Percentiles rank a stretch among this genome's conserved stretches.
These are phyloP conservation scores for Brassica balearica DNA, from an alignment of 441 rosid genomes.

Conservation along the genomic window DNA sequence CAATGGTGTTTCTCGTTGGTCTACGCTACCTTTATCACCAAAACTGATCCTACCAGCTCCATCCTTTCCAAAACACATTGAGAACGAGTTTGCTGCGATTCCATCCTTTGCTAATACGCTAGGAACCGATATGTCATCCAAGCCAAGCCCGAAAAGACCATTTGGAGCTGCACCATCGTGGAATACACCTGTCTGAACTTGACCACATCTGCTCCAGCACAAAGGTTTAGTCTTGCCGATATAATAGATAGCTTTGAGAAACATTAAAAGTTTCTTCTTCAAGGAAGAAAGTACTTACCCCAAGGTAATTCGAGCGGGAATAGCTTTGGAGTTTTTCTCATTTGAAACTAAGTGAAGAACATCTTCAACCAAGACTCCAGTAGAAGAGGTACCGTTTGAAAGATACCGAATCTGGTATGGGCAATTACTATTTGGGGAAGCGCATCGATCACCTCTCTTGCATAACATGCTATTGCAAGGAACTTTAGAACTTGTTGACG, in stretches of 20 bases:
- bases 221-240: not conserved
- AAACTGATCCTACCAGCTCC: conserved; percentile 92
- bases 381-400: conserved; percentile 75
- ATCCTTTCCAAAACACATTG: conserved; percentile 87
- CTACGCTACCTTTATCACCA: conserved; percentile 84
- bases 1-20: conserved; percentile 83
- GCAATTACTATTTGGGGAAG: conserved; percentile 64
- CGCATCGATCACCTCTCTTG: conserved; percentile 49
- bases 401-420: conserved; percentile 77
- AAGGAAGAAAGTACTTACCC: conserved; percentile 60
- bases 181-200: conserved; percentile 82
- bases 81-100: conserved; percentile 73
- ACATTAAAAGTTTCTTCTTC: conserved; percentile 27
- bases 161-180: conserved; percentile 90
- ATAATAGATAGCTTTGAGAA: no score
- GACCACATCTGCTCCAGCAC: conserved; percentile 74
- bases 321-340: conserved; percentile 47
- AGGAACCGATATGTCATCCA: conserved; percentile 79
- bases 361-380: conserved; percentile 80
- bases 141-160: conserved; percentile 95
- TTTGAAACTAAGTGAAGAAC: conserved; percentile 71
- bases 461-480: conserved; percentile 71
- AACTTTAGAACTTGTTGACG: conserved; percentile 74
- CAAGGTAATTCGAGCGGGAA: conserved; percentile 63
- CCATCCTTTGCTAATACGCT: conserved; percentile 82